Evolutionary conservation across 2,329 filamentous ascomycete species (phyloP).

Genomic region (Biscogniauxia marginata): DNA sequence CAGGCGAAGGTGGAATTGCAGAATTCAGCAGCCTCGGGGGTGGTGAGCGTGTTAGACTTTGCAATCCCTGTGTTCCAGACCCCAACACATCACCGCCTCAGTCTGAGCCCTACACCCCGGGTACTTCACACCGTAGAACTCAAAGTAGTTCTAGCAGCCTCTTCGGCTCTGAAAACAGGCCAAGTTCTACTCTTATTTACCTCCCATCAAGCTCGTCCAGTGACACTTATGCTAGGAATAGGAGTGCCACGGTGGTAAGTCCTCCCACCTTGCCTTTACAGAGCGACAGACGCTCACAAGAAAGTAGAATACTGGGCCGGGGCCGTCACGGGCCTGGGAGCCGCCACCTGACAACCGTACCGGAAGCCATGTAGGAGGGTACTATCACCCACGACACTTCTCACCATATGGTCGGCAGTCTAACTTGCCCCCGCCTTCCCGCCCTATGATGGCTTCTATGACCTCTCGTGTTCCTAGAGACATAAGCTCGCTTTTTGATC

Average conservation of each 20-base stretch:
- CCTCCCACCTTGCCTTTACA: neutral
- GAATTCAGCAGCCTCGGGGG: constrained; percentile 49
- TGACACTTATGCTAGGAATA: constrained; percentile 40
- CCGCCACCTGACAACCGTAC: neutral
- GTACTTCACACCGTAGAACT: constrained; percentile 42
- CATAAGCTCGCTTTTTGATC: constrained; percentile 32
- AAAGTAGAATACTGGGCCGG: constrained; percentile 26
- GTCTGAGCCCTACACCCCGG: constrained; percentile 16
- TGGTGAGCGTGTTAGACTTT: constrained; percentile 58
- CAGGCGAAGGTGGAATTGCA: constrained; percentile 41
- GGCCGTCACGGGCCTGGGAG: constrained; percentile 19
- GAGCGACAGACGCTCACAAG: constrained; percentile 1
- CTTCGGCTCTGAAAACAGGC: constrained; percentile 23
- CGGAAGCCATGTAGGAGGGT: neutral
- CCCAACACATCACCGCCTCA: constrained; percentile 58
- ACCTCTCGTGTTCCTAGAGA: neutral
- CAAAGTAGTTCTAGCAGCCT: constrained; percentile 42
- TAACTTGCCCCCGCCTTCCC: neutral
- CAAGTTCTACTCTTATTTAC: constrained; percentile 8
- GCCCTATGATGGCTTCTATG: neutral
- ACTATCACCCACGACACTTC: neutral
- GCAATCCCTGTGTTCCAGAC: constrained; percentile 62
- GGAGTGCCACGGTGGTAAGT: constrained; percentile 54
- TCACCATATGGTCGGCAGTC: neutral
- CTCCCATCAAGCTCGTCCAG: constrained; percentile 28